phyloP scores from a whole-genome alignment of 176 grass and related monocot genomes.

The Neostapfia colusana region DNA sequence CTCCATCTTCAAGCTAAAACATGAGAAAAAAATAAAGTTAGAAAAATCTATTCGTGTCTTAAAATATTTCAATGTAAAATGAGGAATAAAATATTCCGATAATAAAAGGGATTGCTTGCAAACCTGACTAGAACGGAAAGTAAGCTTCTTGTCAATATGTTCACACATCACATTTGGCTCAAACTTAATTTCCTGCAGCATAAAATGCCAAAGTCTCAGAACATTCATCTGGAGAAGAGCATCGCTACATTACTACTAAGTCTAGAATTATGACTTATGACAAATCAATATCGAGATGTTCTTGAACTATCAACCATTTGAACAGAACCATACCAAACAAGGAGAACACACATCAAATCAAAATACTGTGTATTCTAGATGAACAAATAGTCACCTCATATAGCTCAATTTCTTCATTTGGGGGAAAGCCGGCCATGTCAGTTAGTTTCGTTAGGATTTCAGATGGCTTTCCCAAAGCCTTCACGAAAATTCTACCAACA shows the following conservation, averaged over 20 bases:
- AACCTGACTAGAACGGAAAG: constrained; percentile 83
- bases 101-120: constrained; percentile 20
- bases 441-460: constrained; percentile 82
- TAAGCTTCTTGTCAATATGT: constrained; percentile 83
- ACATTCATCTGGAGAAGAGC: constrained; percentile 23
- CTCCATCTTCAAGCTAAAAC: constrained; percentile 89
- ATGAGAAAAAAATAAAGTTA: constrained; percentile 29
- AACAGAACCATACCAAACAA: constrained; percentile 30
- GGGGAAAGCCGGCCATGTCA: constrained; percentile 81
- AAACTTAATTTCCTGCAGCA: constrained; percentile 91
- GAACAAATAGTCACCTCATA: constrained; percentile 65
- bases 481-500: constrained; percentile 84
- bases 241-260: background rate
- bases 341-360: background rate
- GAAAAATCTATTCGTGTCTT: background rate
- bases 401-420: constrained; percentile 85
- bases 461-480: constrained; percentile 78
- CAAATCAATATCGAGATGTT: background rate
- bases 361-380: background rate
- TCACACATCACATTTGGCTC: constrained; percentile 95
- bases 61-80: constrained; percentile 1
- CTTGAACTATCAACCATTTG: constrained; percentile 4
- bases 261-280: constrained; percentile 29
- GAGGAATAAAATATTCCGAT: constrained; percentile 18
- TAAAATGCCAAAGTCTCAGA: constrained; percentile 33